Percentiles rank a stretch among this genome's conserved stretches.
phyloP scores from a whole-genome alignment of 2,329 filamentous ascomycete genomes.

The Emericellopsis cladophorae region DNA sequence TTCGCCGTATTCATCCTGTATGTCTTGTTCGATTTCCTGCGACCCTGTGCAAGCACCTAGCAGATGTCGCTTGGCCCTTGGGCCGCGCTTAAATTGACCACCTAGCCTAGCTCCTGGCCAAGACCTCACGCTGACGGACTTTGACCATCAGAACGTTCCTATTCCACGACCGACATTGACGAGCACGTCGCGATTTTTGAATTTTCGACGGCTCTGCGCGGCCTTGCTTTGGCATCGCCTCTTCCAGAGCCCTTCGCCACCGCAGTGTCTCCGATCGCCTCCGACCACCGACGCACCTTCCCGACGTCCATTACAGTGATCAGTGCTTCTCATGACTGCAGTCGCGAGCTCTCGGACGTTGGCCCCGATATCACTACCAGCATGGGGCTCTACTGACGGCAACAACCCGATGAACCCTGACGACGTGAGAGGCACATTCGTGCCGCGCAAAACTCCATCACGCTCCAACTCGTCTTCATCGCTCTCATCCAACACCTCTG shows the following conservation, averaged over 20 bases:
- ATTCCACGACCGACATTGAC: background rate
- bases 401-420: constrained; percentile 64
- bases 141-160: background rate
- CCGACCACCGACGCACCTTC: background rate
- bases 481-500: constrained; percentile 41
- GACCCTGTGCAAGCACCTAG: background rate
- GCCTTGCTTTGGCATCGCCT: background rate
- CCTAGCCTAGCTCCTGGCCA: background rate
- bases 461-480: constrained; percentile 88
- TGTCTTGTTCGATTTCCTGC: background rate
- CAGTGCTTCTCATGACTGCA: constrained; percentile 43
- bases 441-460: constrained; percentile 76
- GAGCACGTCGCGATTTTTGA: background rate
- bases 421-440: constrained; percentile 77
- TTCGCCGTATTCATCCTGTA: background rate
- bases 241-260: background rate
- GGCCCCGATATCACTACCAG: constrained; percentile 48
- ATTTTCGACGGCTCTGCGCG: too few relatives aligned
- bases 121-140: background rate
- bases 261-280: background rate
- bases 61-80: background rate
- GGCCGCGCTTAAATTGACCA: constrained; percentile 1
- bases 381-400: constrained; percentile 50
- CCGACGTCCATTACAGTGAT: background rate
- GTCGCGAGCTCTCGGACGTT: constrained; percentile 54